Evolutionary conservation across 805 yeast species (phyloP).

Genomic region (Ogataea paradorogensis): DNA sequence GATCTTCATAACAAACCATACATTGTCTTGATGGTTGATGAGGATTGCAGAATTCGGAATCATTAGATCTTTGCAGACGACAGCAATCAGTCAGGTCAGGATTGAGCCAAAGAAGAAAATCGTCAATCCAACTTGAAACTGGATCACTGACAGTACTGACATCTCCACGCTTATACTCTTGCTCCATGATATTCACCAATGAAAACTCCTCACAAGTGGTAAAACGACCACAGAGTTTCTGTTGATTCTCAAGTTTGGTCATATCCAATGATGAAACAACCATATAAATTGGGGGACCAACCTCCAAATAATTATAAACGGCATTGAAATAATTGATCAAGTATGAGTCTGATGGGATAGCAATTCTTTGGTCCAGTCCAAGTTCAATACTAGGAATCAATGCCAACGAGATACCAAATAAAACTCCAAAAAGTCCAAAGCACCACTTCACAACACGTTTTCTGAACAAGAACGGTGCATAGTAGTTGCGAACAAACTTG

Average conservation of each 20-base stretch:
- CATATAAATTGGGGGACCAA: conserved; percentile 91
- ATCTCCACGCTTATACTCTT: conserved; percentile 69
- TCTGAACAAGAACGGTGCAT: conserved; percentile 59
- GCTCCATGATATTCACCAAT: conserved; percentile 75
- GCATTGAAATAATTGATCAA: conserved; percentile 78
- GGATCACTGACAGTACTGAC: conserved; percentile 75
- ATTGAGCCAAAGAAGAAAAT: conserved; percentile 79
- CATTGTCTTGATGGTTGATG: conserved; percentile 68
- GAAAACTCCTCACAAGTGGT: conserved; percentile 80
- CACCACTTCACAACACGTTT: conserved; percentile 46
- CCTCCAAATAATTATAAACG: conserved; percentile 65
- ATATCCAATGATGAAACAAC: conserved; percentile 70
- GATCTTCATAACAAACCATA: conserved; percentile 63
- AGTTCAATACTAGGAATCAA: conserved; percentile 65
- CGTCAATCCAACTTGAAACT: conserved; percentile 90
- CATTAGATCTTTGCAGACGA: conserved; percentile 52
- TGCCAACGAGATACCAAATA: conserved; percentile 69
- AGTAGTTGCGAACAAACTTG: conserved; percentile 41
- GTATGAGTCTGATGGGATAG: conserved; percentile 81
- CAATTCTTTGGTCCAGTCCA: conserved; percentile 88
- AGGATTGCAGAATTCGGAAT: conserved; percentile 62
- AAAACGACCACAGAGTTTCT: conserved; percentile 80
- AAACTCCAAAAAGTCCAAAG: conserved; percentile 50
- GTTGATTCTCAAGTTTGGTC: conserved; percentile 61
- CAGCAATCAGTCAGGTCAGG: conserved; percentile 89